Conservation (phyloP, 75 land plant genomes). For the Adiantum capillusveneris region DNA sequence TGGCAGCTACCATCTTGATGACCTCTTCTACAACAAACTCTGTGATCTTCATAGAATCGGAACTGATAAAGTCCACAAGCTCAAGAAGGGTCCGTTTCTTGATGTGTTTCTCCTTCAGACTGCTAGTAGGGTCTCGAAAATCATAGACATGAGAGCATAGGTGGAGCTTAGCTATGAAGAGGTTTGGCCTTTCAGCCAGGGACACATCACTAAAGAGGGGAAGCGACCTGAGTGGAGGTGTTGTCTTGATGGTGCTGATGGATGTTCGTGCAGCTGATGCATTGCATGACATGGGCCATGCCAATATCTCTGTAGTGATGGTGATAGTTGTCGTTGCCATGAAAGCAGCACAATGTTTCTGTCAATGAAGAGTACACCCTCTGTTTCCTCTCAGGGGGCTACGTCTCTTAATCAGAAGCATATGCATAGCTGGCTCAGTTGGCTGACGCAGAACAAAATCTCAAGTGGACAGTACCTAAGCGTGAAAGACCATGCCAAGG, state of each 20-base stretch:
- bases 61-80: slow-evolving; percentile 57
- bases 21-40: slow-evolving; percentile 48
- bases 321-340: no score
- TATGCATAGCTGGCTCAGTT: no score
- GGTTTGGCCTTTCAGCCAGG: slow-evolving; percentile 35
- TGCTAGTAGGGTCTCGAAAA: slow-evolving; percentile 45
- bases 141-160: slow-evolving; percentile 51
- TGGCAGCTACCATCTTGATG: slow-evolving; percentile 20
- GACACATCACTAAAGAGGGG: slow-evolving; percentile 58
- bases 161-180: slow-evolving; percentile 55
- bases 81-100: slow-evolving; percentile 59
- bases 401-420: no score
- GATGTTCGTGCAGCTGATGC: background rate
- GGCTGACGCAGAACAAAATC: no score
- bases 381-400: no score
- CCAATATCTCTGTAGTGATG: slow-evolving; percentile 5
- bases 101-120: slow-evolving; percentile 54
- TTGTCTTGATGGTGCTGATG: background rate
- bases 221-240: slow-evolving; percentile 21
- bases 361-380: no score
- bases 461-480: no score
- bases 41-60: slow-evolving; percentile 47
- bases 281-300: background rate
- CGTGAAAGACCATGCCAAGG: no score
- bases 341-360: no score